phyloP scores from a whole-genome alignment of 805 yeast genomes.

The Candida orba region DNA sequence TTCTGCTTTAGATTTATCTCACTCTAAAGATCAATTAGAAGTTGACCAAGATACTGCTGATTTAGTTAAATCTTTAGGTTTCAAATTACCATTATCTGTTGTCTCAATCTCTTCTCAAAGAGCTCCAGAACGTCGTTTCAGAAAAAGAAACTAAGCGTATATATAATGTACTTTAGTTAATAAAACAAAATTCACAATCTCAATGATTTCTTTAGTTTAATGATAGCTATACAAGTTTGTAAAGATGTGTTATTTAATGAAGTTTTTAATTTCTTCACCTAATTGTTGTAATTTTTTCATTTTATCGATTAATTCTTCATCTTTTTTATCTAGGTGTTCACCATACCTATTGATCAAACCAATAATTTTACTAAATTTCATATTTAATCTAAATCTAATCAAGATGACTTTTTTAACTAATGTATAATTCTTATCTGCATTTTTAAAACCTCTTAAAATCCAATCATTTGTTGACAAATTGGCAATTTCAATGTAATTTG shows the following conservation, averaged over 20 bases:
- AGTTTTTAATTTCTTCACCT: conserved; percentile 33
- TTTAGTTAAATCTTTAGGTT: conserved; percentile 89
- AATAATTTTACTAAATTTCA: conserved; percentile 32
- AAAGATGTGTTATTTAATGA: conserved; percentile 14
- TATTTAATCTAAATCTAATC: conserved; percentile 33
- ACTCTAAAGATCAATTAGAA: conserved; percentile 92
- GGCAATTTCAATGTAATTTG: conserved; percentile 24
- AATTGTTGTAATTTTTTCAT: conserved; percentile 31
- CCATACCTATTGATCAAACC: conserved; percentile 31
- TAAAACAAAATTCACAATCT: neutral
- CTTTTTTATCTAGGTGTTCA: conserved; percentile 26
- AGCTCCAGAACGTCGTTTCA: conserved; percentile 81
- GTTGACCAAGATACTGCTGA: conserved; percentile 96
- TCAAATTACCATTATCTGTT: conserved; percentile 80
- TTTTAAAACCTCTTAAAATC: conserved; percentile 28
- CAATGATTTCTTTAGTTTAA: conserved; percentile 1
- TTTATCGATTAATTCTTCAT: conserved; percentile 27
- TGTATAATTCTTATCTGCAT: conserved; percentile 27
- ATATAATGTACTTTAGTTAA: conserved; percentile 9
- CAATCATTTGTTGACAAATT: conserved; percentile 27
- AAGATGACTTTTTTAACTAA: conserved; percentile 29
- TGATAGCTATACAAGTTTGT: neutral
- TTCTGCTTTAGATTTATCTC: conserved; percentile 97
- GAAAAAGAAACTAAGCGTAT: conserved; percentile 68
- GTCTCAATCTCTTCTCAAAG: conserved; percentile 85